Conservation (phyloP, 225 moss, liverwort and hornwort genomes). For the Antitrichia curtipendula region DNA sequence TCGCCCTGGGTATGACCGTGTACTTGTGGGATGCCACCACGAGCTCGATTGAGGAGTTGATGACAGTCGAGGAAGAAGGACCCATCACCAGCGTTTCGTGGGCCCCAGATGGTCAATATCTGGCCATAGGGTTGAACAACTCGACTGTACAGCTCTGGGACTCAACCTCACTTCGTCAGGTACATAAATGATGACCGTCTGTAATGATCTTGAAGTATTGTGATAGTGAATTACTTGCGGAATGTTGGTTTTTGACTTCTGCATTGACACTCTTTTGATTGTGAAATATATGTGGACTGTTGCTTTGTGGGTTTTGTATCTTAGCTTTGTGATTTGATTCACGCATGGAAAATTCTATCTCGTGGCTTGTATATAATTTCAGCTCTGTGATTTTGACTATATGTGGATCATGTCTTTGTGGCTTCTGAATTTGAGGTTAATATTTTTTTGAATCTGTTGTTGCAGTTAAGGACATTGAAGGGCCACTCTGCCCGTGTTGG, state of each 20-base stretch:
- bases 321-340: too few relatives aligned
- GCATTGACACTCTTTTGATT: too few relatives aligned
- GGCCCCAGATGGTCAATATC: slow-evolving; percentile 76
- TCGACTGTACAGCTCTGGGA: slow-evolving; percentile 81
- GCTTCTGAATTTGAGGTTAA: too few relatives aligned
- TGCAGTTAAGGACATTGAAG: slow-evolving; percentile 60
- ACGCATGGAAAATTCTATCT: too few relatives aligned
- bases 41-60: slow-evolving; percentile 74
- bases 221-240: neutral
- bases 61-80: slow-evolving; percentile 70
- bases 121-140: slow-evolving; percentile 80
- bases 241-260: neutral
- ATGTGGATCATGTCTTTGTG: too few relatives aligned
- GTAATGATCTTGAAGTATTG: neutral
- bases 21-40: slow-evolving; percentile 86
- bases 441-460: neutral
- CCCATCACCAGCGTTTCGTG: slow-evolving; percentile 83
- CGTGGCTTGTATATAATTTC: too few relatives aligned
- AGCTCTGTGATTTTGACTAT: too few relatives aligned
- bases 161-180: slow-evolving; percentile 52
- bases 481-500: slow-evolving; percentile 75
- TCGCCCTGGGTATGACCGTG: slow-evolving; percentile 77
- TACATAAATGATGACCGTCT: neutral
- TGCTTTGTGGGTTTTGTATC: too few relatives aligned
- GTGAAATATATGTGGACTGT: too few relatives aligned